Evolutionary conservation across 2,329 filamentous ascomycete species (phyloP).

Genomic region (Fusarium verrucosum): DNA sequence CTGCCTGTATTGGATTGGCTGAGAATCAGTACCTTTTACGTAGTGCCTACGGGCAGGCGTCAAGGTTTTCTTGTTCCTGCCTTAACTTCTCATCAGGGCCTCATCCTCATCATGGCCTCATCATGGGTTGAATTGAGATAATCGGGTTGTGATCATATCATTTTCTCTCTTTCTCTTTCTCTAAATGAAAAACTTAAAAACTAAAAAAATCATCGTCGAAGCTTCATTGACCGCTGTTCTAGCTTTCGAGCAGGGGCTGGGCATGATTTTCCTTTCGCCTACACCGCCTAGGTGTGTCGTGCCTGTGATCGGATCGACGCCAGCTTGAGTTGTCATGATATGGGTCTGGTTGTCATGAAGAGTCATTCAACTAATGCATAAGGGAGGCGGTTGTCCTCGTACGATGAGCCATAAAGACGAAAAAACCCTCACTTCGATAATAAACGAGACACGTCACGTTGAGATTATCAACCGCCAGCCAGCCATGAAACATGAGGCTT

Average conservation of each 20-base stretch:
- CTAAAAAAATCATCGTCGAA: neutral
- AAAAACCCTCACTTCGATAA: neutral
- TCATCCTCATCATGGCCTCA: neutral
- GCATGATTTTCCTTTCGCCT: slow-evolving; percentile 17
- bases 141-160: neutral
- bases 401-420: slow-evolving; percentile 5
- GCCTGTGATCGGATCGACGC: slow-evolving; percentile 18
- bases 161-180: neutral
- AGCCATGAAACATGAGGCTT: neutral
- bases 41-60: slow-evolving; percentile 1
- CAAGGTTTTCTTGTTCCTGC: slow-evolving; percentile 19
- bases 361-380: slow-evolving; percentile 4
- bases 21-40: neutral
- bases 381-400: slow-evolving; percentile 15
- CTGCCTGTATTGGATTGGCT: slow-evolving; percentile 1
- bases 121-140: neutral
- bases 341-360: slow-evolving; percentile 12
- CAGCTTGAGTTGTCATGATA: slow-evolving; percentile 29
- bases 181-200: neutral
- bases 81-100: neutral
- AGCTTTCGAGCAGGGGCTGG: slow-evolving; percentile 11
- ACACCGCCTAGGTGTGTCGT: slow-evolving; percentile 29
- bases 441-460: neutral
- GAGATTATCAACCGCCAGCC: neutral
- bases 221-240: slow-evolving; percentile 31